These are phyloP conservation scores for Dichotomopilus funicola DNA, from an alignment of 2,329 filamentous ascomycete genomes.

Conservation along the genomic window DNA sequence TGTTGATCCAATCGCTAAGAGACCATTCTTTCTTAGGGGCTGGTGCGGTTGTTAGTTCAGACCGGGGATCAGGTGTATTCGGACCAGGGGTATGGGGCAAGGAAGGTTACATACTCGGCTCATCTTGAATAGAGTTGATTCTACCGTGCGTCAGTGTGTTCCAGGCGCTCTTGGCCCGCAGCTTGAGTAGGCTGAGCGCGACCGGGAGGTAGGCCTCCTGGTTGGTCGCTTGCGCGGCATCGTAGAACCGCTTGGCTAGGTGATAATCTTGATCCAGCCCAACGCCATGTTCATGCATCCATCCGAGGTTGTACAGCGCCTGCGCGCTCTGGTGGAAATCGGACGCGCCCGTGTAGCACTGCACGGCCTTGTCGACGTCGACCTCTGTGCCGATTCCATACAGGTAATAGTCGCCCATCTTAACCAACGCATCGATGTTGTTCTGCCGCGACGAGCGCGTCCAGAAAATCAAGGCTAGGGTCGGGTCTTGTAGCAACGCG, in stretches of 20 bases:
- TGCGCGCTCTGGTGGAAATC: constrained; percentile 90
- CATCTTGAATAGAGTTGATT: constrained; percentile 86
- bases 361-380: constrained; percentile 79
- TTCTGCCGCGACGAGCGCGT: constrained; percentile 87
- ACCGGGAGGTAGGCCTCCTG: constrained; percentile 91
- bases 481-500: constrained; percentile 44
- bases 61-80: constrained; percentile 3
- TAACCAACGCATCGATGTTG: constrained; percentile 90
- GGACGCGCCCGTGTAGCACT: constrained; percentile 86
- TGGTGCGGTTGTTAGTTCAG: constrained; percentile 33
- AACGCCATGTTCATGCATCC: constrained; percentile 98
- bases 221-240: constrained; percentile 85
- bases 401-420: constrained; percentile 98
- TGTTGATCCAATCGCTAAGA: constrained; percentile 76
- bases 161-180: constrained; percentile 84
- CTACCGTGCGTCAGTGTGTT: constrained; percentile 87
- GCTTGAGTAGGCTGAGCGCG: constrained; percentile 77
- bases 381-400: constrained; percentile 65
- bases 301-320: constrained; percentile 92
- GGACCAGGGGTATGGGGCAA: too few relatives aligned
- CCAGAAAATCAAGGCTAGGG: constrained; percentile 82
- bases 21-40: constrained; percentile 68
- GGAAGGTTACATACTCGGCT: constrained; percentile 56
- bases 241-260: constrained; percentile 92
- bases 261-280: constrained; percentile 94